A percentile compares a stretch with the other conserved stretches of the same genome.
Evolutionary conservation across 305 asterid genomes (phyloP).

Genomic region (Ilex paraguariensis): DNA sequence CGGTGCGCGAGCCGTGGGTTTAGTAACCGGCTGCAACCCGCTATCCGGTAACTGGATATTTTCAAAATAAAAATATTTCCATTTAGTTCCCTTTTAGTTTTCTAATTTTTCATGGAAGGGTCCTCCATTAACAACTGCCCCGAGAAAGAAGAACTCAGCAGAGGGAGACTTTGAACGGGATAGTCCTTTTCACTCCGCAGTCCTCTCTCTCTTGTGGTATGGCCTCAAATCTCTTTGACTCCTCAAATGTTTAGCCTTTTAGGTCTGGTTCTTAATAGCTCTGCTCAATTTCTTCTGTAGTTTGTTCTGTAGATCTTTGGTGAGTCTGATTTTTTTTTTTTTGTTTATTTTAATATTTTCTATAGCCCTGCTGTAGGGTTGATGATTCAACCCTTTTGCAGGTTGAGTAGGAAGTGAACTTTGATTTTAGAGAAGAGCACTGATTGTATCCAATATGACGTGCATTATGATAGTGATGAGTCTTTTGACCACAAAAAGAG

Average conservation of each 20-base stretch:
- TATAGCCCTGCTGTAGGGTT: background rate
- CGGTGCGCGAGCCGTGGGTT: too few species aligned
- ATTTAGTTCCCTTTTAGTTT: too few species aligned
- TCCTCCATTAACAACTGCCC: constrained; percentile 1
- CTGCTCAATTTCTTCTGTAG: constrained; percentile 11
- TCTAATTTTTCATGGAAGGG: too few species aligned
- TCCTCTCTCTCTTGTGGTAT: constrained; percentile 12
- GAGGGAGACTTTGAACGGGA: constrained; percentile 19
- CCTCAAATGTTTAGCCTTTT: constrained; percentile 21
- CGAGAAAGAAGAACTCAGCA: constrained; percentile 8
- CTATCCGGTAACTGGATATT: too few species aligned
- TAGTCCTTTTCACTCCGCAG: constrained; percentile 37
- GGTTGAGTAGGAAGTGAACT: constrained; percentile 30
- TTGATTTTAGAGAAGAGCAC: constrained; percentile 14
- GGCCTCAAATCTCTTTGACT: constrained; percentile 20
- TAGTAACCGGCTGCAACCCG: too few species aligned
- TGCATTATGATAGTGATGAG: constrained; percentile 38
- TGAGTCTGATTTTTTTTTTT: constrained; percentile 17
- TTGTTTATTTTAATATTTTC: constrained; percentile 5
- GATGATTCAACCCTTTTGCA: constrained; percentile 20
- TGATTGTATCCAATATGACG: constrained; percentile 37
- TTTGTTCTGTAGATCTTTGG: constrained; percentile 20
- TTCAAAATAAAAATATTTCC: too few species aligned
- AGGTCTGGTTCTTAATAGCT: constrained; percentile 26
- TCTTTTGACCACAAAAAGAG: constrained; percentile 54